Conservation (phyloP, 2,329 filamentous ascomycete species). For the Neofusicoccum cordaticola region DNA sequence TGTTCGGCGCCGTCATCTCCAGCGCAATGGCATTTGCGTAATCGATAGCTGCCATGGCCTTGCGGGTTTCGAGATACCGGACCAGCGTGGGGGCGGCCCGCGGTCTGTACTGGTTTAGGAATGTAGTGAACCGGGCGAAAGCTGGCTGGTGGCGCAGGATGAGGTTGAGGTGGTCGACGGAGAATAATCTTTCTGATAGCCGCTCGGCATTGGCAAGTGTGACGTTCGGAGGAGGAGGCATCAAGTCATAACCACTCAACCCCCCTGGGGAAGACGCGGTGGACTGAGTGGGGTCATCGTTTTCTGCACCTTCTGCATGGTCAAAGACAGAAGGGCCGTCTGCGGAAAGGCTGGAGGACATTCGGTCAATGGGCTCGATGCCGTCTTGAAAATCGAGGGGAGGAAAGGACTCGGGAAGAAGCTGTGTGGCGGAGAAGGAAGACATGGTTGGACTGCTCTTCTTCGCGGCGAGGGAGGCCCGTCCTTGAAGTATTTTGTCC, state of each 20-base stretch:
- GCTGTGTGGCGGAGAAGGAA: not conserved
- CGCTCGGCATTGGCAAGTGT: constrained; percentile 44
- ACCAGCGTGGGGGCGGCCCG: constrained; percentile 61
- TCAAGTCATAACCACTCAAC: constrained; percentile 23
- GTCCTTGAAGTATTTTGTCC: not conserved
- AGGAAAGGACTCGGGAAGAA: not conserved
- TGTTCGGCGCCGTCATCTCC: constrained; percentile 42
- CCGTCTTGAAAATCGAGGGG: not conserved
- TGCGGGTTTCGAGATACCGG: constrained; percentile 67
- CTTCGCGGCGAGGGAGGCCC: not conserved
- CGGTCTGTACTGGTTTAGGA: constrained; percentile 58
- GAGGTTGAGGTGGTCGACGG: constrained; percentile 58
- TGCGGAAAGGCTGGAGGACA: constrained; percentile 12
- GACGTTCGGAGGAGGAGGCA: constrained; percentile 25
- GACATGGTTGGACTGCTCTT: constrained; percentile 11
- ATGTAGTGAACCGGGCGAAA: constrained; percentile 63
- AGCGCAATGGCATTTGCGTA: constrained; percentile 66
- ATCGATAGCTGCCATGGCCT: constrained; percentile 64
- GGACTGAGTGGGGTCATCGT: not conserved
- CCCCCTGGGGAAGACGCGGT: constrained; percentile 7
- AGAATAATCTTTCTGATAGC: constrained; percentile 62
- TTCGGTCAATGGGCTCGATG: not conserved
- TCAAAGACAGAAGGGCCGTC: constrained; percentile 13
- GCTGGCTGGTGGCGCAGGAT: constrained; percentile 62
- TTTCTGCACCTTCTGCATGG: not conserved